A percentile compares a stretch with the other conserved stretches of the same genome.
phyloP scores from a whole-genome alignment of 768 basidiomycete genomes.

The Arthromyces matolae region DNA sequence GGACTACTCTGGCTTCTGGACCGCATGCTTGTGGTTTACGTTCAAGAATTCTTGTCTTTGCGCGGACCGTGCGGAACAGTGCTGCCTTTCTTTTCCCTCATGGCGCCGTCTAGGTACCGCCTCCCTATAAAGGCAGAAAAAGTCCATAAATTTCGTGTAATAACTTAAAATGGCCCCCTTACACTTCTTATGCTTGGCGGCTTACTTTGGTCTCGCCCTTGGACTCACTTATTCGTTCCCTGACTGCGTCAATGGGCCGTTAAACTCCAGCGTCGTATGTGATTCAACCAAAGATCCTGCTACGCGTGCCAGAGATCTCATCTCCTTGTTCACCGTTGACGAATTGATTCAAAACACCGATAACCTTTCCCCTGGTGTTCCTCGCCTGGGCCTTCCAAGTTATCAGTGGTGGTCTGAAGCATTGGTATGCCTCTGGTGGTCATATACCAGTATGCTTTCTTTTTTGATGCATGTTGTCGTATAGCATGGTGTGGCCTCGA shows the following conservation, averaged over 20 bases:
- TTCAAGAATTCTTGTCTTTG: neutral
- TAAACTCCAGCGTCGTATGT: slow-evolving; percentile 45
- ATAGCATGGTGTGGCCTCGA: slow-evolving; percentile 52
- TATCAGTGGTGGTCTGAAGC: slow-evolving; percentile 65
- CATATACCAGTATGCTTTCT: neutral
- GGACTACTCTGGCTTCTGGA: neutral
- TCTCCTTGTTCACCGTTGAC: slow-evolving; percentile 44
- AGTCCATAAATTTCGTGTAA: too few species aligned
- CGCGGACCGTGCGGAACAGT: neutral
- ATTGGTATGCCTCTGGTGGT: slow-evolving; percentile 34
- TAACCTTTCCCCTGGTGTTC: slow-evolving; percentile 46
- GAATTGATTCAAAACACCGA: slow-evolving; percentile 52
- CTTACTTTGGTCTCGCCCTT: slow-evolving; percentile 1
- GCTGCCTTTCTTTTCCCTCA: neutral
- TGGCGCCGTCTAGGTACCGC: neutral
- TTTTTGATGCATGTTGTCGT: neutral
- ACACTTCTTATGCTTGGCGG: slow-evolving; percentile 6
- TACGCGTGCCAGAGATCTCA: slow-evolving; percentile 47
- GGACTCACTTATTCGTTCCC: slow-evolving; percentile 38
- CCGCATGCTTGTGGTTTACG: neutral
- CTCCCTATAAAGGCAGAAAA: neutral
- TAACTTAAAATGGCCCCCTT: neutral
- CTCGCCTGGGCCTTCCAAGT: slow-evolving; percentile 51
- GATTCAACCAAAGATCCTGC: slow-evolving; percentile 39
- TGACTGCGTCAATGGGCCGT: slow-evolving; percentile 43